Evolutionary conservation across 805 yeast species (phyloP), one percentile per base, ranked within the genome.

Genomic region (Yarrowia phangngaensis): DNA sequence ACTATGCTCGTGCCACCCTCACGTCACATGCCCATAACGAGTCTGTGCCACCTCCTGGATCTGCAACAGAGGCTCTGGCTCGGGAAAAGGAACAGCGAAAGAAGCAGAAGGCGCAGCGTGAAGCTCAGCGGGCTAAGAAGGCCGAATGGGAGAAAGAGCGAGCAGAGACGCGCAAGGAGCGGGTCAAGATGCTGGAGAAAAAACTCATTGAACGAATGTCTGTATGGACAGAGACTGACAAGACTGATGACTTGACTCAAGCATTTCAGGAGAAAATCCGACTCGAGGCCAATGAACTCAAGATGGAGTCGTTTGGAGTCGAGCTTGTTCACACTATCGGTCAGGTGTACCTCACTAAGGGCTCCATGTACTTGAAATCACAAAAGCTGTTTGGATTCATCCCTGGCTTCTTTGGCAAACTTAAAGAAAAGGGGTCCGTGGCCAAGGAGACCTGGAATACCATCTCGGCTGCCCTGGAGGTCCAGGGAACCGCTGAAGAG

Each of bases 261-360:
- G 73, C 82, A 0, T 90, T 87, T 63, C 67, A 73, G 52, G 72
- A 71, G 50, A 82, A 84, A 62, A 73, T 84, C 56, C 73, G 72
- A 53, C 79, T 81, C 58, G 97, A 92, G 64, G 95, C 95, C 12
- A 92, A 89, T 60, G 84, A 84, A 53, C 70, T 92, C 61, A 92
- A 92, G 64, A 78, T 87, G 74, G 98, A 92, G 71, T 85, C 95
- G 48, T 92, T 92, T 68, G 99, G 99, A 11, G 67, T 90, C 43
- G 95, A 90, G 66, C 71, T 92, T 43, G 69, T 90, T 55, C 74
- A 70, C 52, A 74, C 90, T 14, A 82, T 92, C 53, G 97, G 97
- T 14, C 75, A 74, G 53, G 76, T 85, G 4, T 92, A 92, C 65
- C 73, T 73, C 50, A 71, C 75, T 26, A 87, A 87, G 60, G 95